Percentiles rank a stretch among this genome's conserved stretches.
phyloP scores from a whole-genome alignment of 345 rosid genomes.

The Mercurialis annua region DNA sequence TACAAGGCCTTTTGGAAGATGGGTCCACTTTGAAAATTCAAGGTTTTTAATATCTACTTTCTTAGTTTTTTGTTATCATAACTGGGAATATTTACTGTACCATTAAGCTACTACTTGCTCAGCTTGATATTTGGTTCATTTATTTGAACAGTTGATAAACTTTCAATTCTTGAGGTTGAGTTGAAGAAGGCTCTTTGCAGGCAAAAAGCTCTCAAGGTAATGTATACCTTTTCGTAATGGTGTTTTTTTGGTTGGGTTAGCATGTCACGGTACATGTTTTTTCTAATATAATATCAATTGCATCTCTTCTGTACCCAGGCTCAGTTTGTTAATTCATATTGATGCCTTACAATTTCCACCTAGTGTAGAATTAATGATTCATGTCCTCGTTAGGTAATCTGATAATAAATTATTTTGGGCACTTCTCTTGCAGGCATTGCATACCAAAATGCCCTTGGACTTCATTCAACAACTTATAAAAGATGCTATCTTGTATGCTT shows the following conservation, averaged over 20 bases:
- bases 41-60: conserved; percentile 41
- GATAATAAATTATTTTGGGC: neutral
- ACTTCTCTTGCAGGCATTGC: conserved; percentile 46
- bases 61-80: conserved; percentile 12
- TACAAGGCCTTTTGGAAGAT: conserved; percentile 54
- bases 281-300: conserved; percentile 3
- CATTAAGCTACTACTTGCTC: conserved; percentile 8
- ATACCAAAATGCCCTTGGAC: conserved; percentile 49
- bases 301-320: conserved; percentile 1
- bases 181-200: conserved; percentile 84
- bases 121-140: conserved; percentile 10
- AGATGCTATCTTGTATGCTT: conserved; percentile 62
- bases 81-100: conserved; percentile 4
- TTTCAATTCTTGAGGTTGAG: conserved; percentile 70
- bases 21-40: conserved; percentile 67
- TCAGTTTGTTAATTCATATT: neutral
- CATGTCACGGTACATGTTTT: neutral
- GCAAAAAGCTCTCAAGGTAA: conserved; percentile 67
- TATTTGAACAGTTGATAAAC: conserved; percentile 54
- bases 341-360: neutral
- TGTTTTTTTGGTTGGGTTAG: neutral
- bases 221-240: conserved; percentile 29
- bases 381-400: neutral
- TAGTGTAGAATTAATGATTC: neutral
- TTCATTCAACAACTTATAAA: conserved; percentile 52